Conservation (phyloP, 176 grass and related monocot species). For the Cocos nucifera region DNA sequence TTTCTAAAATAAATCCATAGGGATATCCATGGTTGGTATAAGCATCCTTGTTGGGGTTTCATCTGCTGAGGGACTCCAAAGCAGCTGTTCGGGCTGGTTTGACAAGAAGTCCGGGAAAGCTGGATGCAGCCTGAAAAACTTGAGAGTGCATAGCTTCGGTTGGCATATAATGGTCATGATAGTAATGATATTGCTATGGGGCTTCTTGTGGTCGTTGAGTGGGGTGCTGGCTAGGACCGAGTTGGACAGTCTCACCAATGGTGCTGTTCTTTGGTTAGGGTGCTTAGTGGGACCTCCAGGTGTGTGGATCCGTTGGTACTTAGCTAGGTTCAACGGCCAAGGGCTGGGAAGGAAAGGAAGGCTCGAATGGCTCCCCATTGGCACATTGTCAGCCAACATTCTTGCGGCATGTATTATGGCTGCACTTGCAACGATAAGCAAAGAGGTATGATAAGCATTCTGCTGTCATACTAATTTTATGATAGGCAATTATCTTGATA, state of each 20-base stretch:
- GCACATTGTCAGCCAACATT: conserved; percentile 85
- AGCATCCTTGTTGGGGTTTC: conserved; percentile 61
- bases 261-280: conserved; percentile 62
- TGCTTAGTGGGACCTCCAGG: conserved; percentile 69
- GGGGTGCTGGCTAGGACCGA: conserved; percentile 41
- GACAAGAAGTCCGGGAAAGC: conserved; percentile 30
- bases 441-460: conserved; percentile 33
- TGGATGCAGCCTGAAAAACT: conserved; percentile 25
- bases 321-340: conserved; percentile 73
- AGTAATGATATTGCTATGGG: conserved; percentile 37
- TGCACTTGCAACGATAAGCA: conserved; percentile 40
- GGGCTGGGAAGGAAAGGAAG: conserved; percentile 48
- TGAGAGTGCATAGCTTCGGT: conserved; percentile 41
- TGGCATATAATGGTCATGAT: conserved; percentile 32
- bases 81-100: conserved; percentile 23
- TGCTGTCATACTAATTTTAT: neutral
- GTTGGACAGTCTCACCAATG: conserved; percentile 29
- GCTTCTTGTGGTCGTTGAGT: conserved; percentile 63
- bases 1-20: conserved; percentile 17
- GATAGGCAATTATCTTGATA: no score
- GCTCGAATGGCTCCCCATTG: conserved; percentile 82
- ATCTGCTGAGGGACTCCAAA: conserved; percentile 51
- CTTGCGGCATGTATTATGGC: conserved; percentile 77
- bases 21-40: conserved; percentile 66
- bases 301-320: conserved; percentile 81